A percentile compares a stretch with the other conserved stretches of the same genome.
Evolutionary conservation across 345 rosid species (phyloP).

Genomic region (Zanthoxylum bungeanum): DNA sequence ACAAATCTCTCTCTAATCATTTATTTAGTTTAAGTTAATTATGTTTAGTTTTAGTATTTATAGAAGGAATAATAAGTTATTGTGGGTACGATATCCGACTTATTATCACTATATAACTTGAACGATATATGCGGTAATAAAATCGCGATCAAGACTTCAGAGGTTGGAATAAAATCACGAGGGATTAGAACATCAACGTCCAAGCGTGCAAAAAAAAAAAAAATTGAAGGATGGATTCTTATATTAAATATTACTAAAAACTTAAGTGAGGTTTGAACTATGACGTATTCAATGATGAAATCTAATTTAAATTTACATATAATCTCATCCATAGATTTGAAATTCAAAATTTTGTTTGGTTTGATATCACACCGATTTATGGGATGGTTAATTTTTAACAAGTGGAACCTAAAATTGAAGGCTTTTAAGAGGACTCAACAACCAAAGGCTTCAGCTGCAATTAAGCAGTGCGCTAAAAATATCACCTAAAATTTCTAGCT

Average conservation of each 20-base stretch:
- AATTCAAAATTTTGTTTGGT: background rate
- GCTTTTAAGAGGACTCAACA: background rate
- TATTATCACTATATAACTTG: too few relatives aligned
- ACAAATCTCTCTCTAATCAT: too few relatives aligned
- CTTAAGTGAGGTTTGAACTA: background rate
- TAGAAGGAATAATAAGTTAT: too few relatives aligned
- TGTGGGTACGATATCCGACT: too few relatives aligned
- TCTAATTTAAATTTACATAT: background rate
- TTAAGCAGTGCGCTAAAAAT: background rate
- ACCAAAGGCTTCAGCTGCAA: background rate
- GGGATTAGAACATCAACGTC: too few relatives aligned
- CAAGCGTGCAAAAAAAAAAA: too few relatives aligned
- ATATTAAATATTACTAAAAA: background rate
- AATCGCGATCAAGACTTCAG: too few relatives aligned
- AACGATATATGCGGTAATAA: too few relatives aligned
- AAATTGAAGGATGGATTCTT: background rate
- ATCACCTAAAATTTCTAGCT: background rate
- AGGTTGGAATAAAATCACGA: too few relatives aligned
- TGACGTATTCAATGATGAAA: background rate
- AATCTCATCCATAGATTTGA: background rate
- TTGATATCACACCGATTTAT: background rate
- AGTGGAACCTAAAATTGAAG: background rate
- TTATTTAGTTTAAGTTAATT: too few relatives aligned
- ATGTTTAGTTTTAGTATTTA: too few relatives aligned
- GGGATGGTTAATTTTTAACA: background rate